These are phyloP conservation scores for Oryza nivara DNA, from an alignment of 176 grass and related monocot species.

Conservation along the genomic window DNA sequence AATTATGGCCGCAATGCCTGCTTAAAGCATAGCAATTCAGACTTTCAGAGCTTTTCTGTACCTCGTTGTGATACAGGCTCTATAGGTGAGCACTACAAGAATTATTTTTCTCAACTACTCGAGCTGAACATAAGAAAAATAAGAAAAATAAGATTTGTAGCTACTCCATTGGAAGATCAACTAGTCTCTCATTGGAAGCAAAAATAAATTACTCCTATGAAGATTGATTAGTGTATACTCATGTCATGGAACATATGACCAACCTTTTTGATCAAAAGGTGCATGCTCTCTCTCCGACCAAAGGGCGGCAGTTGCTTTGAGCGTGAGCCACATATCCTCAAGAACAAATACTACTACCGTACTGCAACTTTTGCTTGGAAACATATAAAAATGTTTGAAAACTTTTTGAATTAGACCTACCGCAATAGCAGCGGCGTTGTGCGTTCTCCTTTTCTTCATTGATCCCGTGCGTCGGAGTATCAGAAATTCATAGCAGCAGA, in stretches of 20 bases:
- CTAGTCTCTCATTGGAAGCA: not conserved
- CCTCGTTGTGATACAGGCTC: too few species aligned
- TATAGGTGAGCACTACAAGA: too few species aligned
- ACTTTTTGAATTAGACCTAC: constrained; percentile 32
- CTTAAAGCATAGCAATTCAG: not conserved
- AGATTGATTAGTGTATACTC: not conserved
- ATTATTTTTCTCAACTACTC: not conserved
- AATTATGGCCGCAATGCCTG: not conserved
- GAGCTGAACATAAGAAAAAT: not conserved
- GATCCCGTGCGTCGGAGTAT: constrained; percentile 7
- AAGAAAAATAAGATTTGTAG: not conserved
- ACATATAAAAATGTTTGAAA: constrained; percentile 33
- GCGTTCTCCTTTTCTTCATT: not conserved
- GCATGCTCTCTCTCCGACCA: constrained; percentile 22
- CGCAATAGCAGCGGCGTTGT: constrained; percentile 37
- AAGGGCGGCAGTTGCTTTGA: constrained; percentile 41
- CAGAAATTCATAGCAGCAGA: not conserved
- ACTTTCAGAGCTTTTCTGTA: not conserved
- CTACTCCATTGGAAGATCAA: not conserved
- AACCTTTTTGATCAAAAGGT: not conserved
- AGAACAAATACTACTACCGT: constrained; percentile 1
- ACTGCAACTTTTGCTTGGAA: constrained; percentile 12
- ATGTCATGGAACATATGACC: not conserved
- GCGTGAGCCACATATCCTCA: not conserved
- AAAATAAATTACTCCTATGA: not conserved